Base-by-base conservation (phyloP, 2,329 filamentous ascomycete genomes). In the Pseudonectria buxi region DNA sequence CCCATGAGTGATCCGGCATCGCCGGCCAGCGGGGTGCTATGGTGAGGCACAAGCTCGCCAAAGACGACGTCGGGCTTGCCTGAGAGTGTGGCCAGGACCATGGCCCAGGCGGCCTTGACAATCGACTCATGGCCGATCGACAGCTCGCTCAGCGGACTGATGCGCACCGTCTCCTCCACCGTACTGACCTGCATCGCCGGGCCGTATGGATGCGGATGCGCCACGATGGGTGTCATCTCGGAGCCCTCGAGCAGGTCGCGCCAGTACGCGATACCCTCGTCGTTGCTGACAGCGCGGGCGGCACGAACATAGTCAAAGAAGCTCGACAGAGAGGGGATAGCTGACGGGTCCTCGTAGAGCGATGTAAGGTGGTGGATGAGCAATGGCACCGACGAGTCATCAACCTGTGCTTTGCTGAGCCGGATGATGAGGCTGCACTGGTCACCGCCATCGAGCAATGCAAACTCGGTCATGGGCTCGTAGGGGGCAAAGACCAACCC, bases 51-150 rank as follows among this genome's bases (percentile, higher is more conserved):
- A 3, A 70, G 54, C 46, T 76, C 69, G 7, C 74, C 76, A 37
- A 78, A 78, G 4, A 77, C 62, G 6, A 79, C 64, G 28, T 79
- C 75, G 6, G 64, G 56, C 0, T 53, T 59, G 0, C 62, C 66
- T 0, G 71, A 67, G 9, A 76, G 54, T 15, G 64, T 69, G 0
- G 71, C 68, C 6, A 80, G 62, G 0, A 72, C 65, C 40, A 73
- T 65, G 1, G 72, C 68, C 74, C 76, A 80, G 0, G 74, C 74
- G 0, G 72, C 67, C 50, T 76, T 76, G 24, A 78, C 59, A 3
- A 78, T 63, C 0, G 70, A 68, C 39, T 73, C 69, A 26, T 72
- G 70, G 0, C 63, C 60, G 39, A 74, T 62, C 7, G 64, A 66
- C 4, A 71, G 55, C 25, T 63, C 64, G 7, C 60, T 47, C 4